Evolutionary conservation across 306 rosid genomes (phyloP).

Genomic region (Canavalia ensiformis): DNA sequence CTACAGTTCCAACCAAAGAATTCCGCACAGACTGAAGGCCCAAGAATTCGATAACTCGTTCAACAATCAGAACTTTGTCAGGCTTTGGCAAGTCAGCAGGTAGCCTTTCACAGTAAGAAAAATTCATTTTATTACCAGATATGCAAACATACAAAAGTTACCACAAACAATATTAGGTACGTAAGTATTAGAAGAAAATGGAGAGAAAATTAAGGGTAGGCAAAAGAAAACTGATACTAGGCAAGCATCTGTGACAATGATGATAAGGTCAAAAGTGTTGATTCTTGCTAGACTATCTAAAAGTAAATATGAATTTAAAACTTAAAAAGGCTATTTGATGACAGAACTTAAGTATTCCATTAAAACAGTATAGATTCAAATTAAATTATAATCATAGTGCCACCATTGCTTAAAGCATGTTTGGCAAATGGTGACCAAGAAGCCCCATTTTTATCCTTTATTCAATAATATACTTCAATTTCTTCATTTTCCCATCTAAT

Average conservation of each 20-base stretch:
- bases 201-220: background rate
- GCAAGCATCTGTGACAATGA: conserved; percentile 7
- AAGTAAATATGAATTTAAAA: background rate
- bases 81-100: conserved; percentile 63
- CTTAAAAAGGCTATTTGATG: background rate
- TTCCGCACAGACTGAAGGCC: conserved; percentile 80
- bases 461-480: background rate
- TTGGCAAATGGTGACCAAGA: background rate
- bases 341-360: conserved; percentile 7
- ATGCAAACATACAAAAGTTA: conserved; percentile 5
- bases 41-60: conserved; percentile 80
- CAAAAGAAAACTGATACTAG: conserved; percentile 15
- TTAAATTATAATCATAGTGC: background rate
- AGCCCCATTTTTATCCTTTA: background rate
- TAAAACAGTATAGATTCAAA: background rate
- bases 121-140: conserved; percentile 15
- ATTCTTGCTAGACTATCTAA: background rate
- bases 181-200: background rate
- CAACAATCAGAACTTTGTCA: conserved; percentile 78
- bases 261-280: background rate
- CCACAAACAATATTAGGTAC: conserved; percentile 13
- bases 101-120: conserved; percentile 54
- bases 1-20: conserved; percentile 85
- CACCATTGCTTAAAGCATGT: background rate
- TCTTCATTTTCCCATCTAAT: background rate